These are phyloP conservation scores for Tetramitus jugosus DNA, from an alignment of 208 protist species.

Conservation along the genomic window DNA sequence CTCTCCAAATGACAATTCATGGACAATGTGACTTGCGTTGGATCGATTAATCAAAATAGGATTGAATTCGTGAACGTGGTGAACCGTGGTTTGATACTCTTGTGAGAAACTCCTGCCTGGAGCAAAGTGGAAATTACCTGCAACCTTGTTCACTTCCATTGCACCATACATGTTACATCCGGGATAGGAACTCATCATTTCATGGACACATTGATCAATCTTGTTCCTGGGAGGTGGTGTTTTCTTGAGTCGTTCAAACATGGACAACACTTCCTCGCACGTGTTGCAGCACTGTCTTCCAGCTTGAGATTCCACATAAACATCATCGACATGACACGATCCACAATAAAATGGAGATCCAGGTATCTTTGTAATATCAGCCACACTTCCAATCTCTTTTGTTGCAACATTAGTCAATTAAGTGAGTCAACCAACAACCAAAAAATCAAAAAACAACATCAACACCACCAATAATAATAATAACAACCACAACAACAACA, in stretches of 20 bases:
- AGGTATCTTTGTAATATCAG: background rate
- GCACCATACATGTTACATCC: slow-evolving; percentile 65
- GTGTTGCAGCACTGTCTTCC: slow-evolving; percentile 61
- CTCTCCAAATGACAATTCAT: slow-evolving; percentile 64
- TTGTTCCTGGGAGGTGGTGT: slow-evolving; percentile 49
- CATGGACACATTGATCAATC: slow-evolving; percentile 17
- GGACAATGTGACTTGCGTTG: slow-evolving; percentile 64
- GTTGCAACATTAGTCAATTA: no score
- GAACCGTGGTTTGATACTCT: slow-evolving; percentile 12
- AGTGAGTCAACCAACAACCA: no score
- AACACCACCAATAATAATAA: no score
- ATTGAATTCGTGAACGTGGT: slow-evolving; percentile 55
- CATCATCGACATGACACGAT: slow-evolving; percentile 63
- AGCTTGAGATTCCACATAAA: slow-evolving; percentile 3
- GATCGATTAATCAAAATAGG: slow-evolving; percentile 42
- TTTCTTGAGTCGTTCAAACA: slow-evolving; percentile 51
- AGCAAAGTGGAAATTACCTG: slow-evolving; percentile 65
- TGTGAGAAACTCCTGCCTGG: slow-evolving; percentile 42
- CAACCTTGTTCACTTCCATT: slow-evolving; percentile 57
- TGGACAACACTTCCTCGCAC: slow-evolving; percentile 58
- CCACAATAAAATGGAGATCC: slow-evolving; percentile 45
- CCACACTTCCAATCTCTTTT: no score
- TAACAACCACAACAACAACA: no score
- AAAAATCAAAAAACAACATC: no score
- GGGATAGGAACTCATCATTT: background rate